These are phyloP conservation scores for Komagataella ulmi DNA, from an alignment of 805 yeast genomes.

Conservation along the genomic window DNA sequence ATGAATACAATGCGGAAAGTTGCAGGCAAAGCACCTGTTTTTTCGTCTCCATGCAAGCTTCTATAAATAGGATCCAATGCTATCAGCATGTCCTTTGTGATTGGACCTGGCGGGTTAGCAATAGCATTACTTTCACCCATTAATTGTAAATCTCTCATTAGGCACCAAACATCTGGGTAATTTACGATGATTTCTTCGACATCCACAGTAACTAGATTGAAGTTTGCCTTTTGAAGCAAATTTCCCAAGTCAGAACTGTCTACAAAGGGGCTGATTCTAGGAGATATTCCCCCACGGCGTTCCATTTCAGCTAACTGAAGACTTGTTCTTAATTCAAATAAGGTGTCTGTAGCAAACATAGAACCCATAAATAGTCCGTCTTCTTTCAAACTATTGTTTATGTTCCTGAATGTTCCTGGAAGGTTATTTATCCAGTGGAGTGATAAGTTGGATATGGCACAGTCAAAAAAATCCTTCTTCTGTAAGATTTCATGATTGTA, in stretches of 20 bases:
- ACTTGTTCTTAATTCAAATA: slow-evolving; percentile 71
- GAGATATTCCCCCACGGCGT: slow-evolving; percentile 65
- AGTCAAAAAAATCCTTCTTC: slow-evolving; percentile 37
- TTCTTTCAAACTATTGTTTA: slow-evolving; percentile 50
- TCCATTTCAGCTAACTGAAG: slow-evolving; percentile 77
- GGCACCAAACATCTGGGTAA: slow-evolving; percentile 56
- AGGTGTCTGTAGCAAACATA: slow-evolving; percentile 73
- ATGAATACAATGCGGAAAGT: slow-evolving; percentile 68
- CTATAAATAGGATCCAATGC: slow-evolving; percentile 69
- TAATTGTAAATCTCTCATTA: slow-evolving; percentile 57
- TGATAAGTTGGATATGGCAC: slow-evolving; percentile 59
- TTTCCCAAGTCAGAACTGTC: slow-evolving; percentile 67
- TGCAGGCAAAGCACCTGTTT: slow-evolving; percentile 50
- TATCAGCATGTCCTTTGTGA: slow-evolving; percentile 53
- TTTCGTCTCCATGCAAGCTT: slow-evolving; percentile 51
- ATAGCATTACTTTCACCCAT: slow-evolving; percentile 80
- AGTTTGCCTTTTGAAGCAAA: slow-evolving; percentile 61
- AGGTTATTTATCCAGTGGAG: slow-evolving; percentile 82
- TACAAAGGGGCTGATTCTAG: slow-evolving; percentile 71
- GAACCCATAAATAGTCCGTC: slow-evolving; percentile 78
- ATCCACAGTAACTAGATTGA: slow-evolving; percentile 70
- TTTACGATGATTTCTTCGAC: slow-evolving; percentile 73
- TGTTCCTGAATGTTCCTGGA: slow-evolving; percentile 45
- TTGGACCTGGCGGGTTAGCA: slow-evolving; percentile 17
- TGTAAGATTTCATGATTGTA: slow-evolving; percentile 28